Evolutionary conservation across 164 flowering plant genomes (phyloP).

Genomic region (Stephania cephalantha): DNA sequence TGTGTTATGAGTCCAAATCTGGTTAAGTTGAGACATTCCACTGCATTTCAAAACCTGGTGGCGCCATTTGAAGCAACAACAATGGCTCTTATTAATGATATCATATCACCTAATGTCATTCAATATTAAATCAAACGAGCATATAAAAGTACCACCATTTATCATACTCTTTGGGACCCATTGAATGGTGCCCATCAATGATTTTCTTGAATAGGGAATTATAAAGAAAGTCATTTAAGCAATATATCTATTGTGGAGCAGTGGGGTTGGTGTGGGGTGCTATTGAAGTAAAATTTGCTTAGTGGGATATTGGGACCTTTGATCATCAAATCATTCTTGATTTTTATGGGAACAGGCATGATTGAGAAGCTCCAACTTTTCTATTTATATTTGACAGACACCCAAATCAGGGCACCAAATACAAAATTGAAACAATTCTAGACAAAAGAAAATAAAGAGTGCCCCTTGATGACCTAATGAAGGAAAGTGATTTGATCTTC

Average conservation of each 20-base stretch:
- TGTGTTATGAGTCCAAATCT: not conserved
- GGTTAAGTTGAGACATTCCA: not conserved
- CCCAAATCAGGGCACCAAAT: not conserved
- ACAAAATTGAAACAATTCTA: not conserved
- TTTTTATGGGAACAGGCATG: not conserved
- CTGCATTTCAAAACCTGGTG: not conserved
- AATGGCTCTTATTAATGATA: not conserved
- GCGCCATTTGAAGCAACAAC: not conserved
- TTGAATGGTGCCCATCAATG: not conserved
- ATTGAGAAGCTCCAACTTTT: not conserved
- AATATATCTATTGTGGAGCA: not conserved
- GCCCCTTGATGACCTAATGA: not conserved
- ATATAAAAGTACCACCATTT: not conserved
- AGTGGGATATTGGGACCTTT: not conserved
- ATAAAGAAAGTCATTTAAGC: not conserved
- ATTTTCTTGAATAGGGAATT: not conserved
- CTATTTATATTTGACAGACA: not conserved
- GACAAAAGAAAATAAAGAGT: not conserved
- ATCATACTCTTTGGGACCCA: not conserved
- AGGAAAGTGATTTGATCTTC: not conserved
- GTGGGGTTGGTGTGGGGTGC: slow-evolving; percentile 2
- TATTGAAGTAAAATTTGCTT: not conserved
- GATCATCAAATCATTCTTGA: not conserved
- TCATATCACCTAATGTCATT: not conserved
- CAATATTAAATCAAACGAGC: not conserved